phyloP scores from a whole-genome alignment of 305 asterid species.

The Petunia hybrid region DNA sequence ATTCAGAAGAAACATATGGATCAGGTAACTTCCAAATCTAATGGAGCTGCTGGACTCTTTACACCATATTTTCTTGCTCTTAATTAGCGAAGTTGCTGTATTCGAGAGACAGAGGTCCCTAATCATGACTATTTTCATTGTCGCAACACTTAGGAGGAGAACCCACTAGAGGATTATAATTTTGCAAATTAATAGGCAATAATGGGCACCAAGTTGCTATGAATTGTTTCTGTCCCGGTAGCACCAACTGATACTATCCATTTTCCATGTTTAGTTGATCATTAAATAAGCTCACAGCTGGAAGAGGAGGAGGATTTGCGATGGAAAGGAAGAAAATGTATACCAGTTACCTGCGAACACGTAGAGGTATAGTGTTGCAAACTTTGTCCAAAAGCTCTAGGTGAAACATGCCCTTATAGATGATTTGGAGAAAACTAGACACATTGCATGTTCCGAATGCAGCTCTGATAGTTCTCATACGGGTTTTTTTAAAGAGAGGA shows the following conservation, averaged over 20 bases:
- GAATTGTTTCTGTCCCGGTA: neutral
- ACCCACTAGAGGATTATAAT: neutral
- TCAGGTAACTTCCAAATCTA: neutral
- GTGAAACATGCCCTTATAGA: neutral
- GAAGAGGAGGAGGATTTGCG: neutral
- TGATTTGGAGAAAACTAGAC: slow-evolving; percentile 14
- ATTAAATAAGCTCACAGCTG: neutral
- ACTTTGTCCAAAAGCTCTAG: neutral
- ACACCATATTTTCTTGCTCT: neutral
- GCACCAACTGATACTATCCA: slow-evolving; percentile 8
- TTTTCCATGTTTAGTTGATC: neutral
- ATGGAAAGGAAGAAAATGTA: neutral
- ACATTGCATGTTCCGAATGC: neutral
- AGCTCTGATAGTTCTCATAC: neutral
- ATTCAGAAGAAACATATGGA: neutral
- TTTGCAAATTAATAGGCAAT: neutral
- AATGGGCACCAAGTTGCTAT: neutral
- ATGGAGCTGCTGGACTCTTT: neutral
- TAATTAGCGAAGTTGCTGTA: neutral
- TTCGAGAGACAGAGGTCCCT: neutral
- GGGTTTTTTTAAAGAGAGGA: neutral
- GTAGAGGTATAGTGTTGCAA: slow-evolving; percentile 1
- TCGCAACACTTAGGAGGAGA: neutral
- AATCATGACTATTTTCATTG: neutral
- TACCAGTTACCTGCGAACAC: neutral